A percentile compares a stretch with the other conserved stretches of the same genome.
phyloP scores from a whole-genome alignment of 345 rosid species.

The Citrus mangshanensis region DNA sequence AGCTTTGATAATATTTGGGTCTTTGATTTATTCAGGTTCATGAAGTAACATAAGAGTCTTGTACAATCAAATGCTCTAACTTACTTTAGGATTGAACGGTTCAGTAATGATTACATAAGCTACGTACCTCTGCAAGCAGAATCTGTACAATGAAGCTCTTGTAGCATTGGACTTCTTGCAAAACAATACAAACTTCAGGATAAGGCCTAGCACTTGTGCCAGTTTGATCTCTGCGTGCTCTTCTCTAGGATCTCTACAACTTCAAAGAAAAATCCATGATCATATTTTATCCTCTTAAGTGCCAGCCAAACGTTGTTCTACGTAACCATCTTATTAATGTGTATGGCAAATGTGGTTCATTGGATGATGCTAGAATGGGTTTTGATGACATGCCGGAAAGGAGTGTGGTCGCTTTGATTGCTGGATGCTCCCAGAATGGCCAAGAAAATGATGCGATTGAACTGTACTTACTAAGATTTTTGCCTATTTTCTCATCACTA shows the following conservation, averaged over 20 bases:
- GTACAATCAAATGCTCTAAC: neutral
- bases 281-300: slow-evolving; percentile 42
- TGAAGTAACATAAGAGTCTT: neutral
- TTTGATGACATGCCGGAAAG: slow-evolving; percentile 67
- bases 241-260: slow-evolving; percentile 36
- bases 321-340: slow-evolving; percentile 52
- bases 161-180: slow-evolving; percentile 40
- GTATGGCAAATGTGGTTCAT: slow-evolving; percentile 75
- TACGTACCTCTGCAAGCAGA: slow-evolving; percentile 42
- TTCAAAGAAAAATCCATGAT: slow-evolving; percentile 56
- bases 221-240: slow-evolving; percentile 47
- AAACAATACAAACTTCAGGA: slow-evolving; percentile 23
- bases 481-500: too few relatives aligned
- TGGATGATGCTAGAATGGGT: slow-evolving; percentile 54
- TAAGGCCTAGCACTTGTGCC: slow-evolving; percentile 32
- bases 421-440: slow-evolving; percentile 72
- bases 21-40: neutral
- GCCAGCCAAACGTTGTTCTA: slow-evolving; percentile 41
- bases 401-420: slow-evolving; percentile 70
- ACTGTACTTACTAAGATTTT: too few relatives aligned
- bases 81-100: slow-evolving; percentile 31
- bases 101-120: slow-evolving; percentile 37
- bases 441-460: slow-evolving; percentile 36
- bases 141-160: slow-evolving; percentile 42
- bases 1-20: neutral